Evolutionary conservation across 306 rosid species (phyloP).

Genomic region (Phaseolus lunatus): DNA sequence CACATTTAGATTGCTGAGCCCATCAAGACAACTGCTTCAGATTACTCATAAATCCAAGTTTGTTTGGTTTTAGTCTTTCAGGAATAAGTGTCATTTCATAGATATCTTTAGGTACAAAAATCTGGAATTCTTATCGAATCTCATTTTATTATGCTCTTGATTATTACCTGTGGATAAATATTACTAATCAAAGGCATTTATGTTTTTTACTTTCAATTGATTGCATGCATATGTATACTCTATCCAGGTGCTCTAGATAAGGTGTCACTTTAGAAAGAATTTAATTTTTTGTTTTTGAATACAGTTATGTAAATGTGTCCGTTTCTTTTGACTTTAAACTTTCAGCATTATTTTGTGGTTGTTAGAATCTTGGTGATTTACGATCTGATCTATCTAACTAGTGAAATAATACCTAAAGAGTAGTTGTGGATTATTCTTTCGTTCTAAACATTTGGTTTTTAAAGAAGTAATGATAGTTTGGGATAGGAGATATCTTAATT

Average conservation of each 20-base stretch:
- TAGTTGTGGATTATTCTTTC: not conserved
- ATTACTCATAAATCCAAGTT: not conserved
- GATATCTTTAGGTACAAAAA: not conserved
- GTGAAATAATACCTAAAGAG: not conserved
- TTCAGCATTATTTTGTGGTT: not conserved
- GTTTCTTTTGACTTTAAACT: conserved; percentile 8
- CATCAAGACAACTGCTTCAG: not conserved
- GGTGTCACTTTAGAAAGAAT: conserved; percentile 6
- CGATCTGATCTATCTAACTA: not conserved
- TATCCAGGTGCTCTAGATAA: conserved; percentile 17
- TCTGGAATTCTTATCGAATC: not conserved
- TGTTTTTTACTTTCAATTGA: conserved; percentile 8
- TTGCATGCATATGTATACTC: conserved; percentile 9
- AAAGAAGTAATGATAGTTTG: conserved; percentile 15
- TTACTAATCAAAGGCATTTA: not conserved
- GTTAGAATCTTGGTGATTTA: not conserved
- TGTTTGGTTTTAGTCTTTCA: not conserved
- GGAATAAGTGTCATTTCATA: too few relatives aligned
- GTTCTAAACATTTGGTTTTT: not conserved
- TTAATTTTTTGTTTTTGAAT: not conserved
- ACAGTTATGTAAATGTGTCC: conserved; percentile 20
- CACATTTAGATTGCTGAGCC: not conserved
- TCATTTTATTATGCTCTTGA: not conserved
- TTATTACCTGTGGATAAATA: not conserved
- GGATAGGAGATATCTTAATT: not conserved